Percentiles rank a stretch among this genome's conserved stretches.
These are phyloP conservation scores for Tilletia walkeri DNA, from an alignment of 1,284 basidiomycete genomes.

Conservation along the genomic window DNA sequence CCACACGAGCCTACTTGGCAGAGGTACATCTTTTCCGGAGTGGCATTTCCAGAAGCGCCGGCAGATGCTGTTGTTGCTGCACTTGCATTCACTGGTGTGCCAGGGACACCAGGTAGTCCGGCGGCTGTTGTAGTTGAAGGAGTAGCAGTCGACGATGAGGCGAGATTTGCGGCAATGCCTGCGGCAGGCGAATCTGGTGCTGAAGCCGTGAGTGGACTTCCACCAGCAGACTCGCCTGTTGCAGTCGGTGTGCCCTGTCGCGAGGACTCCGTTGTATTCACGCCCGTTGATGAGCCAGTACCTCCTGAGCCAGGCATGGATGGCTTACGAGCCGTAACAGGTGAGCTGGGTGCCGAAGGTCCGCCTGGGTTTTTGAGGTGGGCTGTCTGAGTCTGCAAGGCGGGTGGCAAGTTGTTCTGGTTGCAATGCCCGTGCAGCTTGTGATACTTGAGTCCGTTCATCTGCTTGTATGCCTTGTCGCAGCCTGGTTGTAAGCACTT, in stretches of 20 bases:
- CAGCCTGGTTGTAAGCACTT: constrained; percentile 94
- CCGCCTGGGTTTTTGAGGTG: not conserved
- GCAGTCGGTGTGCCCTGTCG: not conserved
- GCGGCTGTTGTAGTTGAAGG: not conserved
- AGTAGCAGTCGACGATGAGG: not conserved
- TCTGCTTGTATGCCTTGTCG: constrained; percentile 98
- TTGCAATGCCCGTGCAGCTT: constrained; percentile 84
- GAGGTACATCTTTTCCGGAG: constrained; percentile 39
- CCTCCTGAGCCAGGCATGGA: not conserved
- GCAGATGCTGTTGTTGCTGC: not conserved
- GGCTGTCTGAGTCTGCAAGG: constrained; percentile 22
- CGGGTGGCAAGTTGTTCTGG: constrained; percentile 45
- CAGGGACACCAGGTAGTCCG: not conserved
- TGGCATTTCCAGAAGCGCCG: not conserved
- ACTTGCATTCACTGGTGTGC: not conserved
- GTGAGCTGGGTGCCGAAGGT: not conserved
- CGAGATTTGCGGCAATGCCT: not conserved
- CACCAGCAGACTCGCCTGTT: not conserved
- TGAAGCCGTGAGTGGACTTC: not conserved
- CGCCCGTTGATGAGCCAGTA: not conserved
- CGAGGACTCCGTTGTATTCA: not conserved
- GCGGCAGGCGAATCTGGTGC: not conserved
- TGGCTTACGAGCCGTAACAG: not conserved
- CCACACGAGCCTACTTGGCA: constrained; percentile 64
- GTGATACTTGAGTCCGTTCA: constrained; percentile 94